Evolutionary conservation across 2,329 filamentous ascomycete species (phyloP).

Genomic region (Ophiostoma sp.): DNA sequence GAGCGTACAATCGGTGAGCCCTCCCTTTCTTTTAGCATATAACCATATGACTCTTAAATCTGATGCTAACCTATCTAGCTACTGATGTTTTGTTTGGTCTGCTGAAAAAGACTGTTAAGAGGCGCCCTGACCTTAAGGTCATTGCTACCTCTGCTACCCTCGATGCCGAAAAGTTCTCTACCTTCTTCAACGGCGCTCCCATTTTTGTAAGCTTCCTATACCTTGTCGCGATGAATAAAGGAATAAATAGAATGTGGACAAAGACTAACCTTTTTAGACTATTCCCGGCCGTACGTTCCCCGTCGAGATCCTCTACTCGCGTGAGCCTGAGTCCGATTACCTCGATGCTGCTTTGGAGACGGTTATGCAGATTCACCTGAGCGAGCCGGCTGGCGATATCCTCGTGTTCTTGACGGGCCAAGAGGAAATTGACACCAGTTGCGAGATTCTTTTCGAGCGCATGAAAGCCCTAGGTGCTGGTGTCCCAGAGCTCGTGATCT

Average conservation of each 20-base stretch:
- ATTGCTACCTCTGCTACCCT: constrained; percentile 96
- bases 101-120: constrained; percentile 85
- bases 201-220: constrained; percentile 55
- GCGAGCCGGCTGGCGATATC: constrained; percentile 87
- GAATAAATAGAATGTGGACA: background rate
- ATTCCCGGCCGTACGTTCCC: constrained; percentile 94
- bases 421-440: constrained; percentile 94
- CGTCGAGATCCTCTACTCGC: constrained; percentile 91
- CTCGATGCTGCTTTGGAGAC: constrained; percentile 90
- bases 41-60: background rate
- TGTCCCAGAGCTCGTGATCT: constrained; percentile 84
- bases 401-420: constrained; percentile 95
- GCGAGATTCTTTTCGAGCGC: constrained; percentile 85
- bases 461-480: constrained; percentile 92
- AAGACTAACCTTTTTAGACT: constrained; percentile 40
- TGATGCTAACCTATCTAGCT: constrained; percentile 38
- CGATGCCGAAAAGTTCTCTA: constrained; percentile 94
- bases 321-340: constrained; percentile 93
- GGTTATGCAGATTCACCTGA: constrained; percentile 96
- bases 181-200: constrained; percentile 91
- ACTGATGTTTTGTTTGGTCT: constrained; percentile 94
- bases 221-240: background rate
- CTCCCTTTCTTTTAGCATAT: background rate
- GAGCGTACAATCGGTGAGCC: constrained; percentile 69
- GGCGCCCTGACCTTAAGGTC: constrained; percentile 80